Percentiles rank a stretch among this genome's conserved stretches.
These are phyloP conservation scores for Hibiscus trionum DNA, from an alignment of 345 rosid species.

Conservation along the genomic window DNA sequence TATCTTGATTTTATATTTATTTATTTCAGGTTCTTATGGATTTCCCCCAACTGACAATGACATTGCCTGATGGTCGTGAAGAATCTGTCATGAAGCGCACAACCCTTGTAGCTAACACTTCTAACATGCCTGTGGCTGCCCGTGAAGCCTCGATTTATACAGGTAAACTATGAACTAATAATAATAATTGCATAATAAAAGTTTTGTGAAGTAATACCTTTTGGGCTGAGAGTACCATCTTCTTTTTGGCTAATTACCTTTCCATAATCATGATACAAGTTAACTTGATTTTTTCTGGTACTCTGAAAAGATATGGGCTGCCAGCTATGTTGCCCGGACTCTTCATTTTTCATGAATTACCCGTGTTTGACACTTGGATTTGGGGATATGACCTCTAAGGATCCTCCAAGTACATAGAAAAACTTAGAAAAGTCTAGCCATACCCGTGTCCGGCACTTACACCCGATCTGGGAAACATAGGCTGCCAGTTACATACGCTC, in stretches of 20 bases:
- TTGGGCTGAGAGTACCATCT: not conserved
- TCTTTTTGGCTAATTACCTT: not conserved
- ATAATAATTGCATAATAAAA: not conserved
- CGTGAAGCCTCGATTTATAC: slow-evolving; percentile 99
- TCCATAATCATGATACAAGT: no score
- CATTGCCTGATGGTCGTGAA: slow-evolving; percentile 99
- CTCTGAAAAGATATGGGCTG: no score
- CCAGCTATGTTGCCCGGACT: no score
- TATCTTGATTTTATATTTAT: not conserved
- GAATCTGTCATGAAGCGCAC: slow-evolving; percentile 99
- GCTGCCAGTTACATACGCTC: not conserved
- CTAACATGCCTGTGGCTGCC: slow-evolving; percentile 99
- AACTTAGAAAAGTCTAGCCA: no score
- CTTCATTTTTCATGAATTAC: no score
- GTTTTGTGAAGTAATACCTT: not conserved
- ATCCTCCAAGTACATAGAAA: no score
- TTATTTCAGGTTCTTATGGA: slow-evolving; percentile 88
- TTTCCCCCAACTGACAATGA: slow-evolving; percentile 99
- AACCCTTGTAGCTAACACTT: slow-evolving; percentile 96
- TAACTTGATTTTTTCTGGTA: no score
- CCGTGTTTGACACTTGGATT: no score
- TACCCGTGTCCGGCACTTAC: no score
- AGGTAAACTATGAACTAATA: slow-evolving; percentile 27
- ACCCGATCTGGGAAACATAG: no score
- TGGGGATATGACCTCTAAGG: no score